Evolutionary conservation across 768 basidiomycete species (phyloP).

Genomic region (Rhizopogon roseolus): DNA sequence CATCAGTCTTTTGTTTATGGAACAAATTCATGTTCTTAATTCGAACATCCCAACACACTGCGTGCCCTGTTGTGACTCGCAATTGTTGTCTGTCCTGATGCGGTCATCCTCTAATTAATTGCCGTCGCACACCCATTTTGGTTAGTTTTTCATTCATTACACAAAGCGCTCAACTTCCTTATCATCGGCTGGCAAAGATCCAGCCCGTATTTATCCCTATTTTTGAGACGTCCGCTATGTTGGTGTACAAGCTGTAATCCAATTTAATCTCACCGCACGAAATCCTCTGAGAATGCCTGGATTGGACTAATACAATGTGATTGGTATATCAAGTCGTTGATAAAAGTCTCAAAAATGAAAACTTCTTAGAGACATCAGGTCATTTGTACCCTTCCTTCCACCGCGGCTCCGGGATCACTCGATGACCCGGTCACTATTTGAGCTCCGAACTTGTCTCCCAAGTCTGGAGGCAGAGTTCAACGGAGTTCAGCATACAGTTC

Average conservation of each 20-base stretch:
- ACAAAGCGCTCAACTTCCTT: not conserved
- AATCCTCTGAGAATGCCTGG: too few species aligned
- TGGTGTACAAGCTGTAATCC: too few species aligned
- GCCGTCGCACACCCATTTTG: not conserved
- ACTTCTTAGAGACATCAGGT: not conserved
- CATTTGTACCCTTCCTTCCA: not conserved
- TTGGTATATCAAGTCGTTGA: not conserved
- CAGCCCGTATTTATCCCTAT: too few species aligned
- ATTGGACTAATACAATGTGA: not conserved
- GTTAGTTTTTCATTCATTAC: not conserved
- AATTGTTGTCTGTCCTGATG: not conserved
- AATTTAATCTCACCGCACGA: too few species aligned
- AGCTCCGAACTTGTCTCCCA: not conserved
- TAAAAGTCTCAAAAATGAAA: not conserved
- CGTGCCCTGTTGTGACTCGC: too few species aligned
- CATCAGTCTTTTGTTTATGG: not conserved
- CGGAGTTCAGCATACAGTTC: not conserved
- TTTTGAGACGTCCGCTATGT: too few species aligned
- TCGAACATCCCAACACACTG: not conserved
- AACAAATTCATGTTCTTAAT: not conserved
- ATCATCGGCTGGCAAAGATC: not conserved
- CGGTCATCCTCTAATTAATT: constrained; percentile 1
- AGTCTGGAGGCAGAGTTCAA: not conserved
- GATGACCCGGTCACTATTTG: not conserved
- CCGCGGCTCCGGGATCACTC: not conserved